Conservation (phyloP, 495 filamentous ascomycete genomes). For the Neurospora sp. region DNA sequence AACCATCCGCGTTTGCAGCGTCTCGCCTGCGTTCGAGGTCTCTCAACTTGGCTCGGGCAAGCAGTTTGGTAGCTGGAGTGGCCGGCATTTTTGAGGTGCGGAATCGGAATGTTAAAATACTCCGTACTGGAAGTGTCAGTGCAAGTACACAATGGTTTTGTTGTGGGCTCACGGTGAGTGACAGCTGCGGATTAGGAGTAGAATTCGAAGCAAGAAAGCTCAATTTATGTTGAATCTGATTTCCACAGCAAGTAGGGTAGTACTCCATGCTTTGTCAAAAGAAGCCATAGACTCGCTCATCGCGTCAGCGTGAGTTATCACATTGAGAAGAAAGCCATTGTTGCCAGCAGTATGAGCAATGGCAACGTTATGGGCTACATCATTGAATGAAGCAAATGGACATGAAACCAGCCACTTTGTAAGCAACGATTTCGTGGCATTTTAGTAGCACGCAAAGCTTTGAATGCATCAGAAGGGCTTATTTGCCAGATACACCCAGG, state of each 20-base stretch:
- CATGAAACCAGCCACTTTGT: background rate
- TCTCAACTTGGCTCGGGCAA: background rate
- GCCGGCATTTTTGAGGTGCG: background rate
- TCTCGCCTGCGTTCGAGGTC: background rate
- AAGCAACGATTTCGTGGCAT: background rate
- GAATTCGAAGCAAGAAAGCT: too few species aligned
- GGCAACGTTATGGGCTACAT: background rate
- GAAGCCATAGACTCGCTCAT: background rate
- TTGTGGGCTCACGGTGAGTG: too few species aligned
- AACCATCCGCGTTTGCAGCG: background rate
- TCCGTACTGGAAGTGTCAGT: background rate
- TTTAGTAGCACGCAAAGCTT: too few species aligned
- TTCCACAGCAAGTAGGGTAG: background rate
- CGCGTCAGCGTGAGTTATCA: background rate
- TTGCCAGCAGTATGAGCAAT: background rate
- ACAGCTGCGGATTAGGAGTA: too few species aligned
- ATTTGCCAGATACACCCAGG: too few species aligned
- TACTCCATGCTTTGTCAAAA: background rate
- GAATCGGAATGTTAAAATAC: background rate
- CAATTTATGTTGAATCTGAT: background rate
- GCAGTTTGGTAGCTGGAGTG: background rate
- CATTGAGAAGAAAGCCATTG: background rate
- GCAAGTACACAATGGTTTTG: background rate
- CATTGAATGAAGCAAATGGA: background rate
- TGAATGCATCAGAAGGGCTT: too few species aligned